Percentiles rank a stretch among this genome's conserved stretches.
Evolutionary conservation across 441 rosid genomes (phyloP).

Genomic region (Pelargonium australe): DNA sequence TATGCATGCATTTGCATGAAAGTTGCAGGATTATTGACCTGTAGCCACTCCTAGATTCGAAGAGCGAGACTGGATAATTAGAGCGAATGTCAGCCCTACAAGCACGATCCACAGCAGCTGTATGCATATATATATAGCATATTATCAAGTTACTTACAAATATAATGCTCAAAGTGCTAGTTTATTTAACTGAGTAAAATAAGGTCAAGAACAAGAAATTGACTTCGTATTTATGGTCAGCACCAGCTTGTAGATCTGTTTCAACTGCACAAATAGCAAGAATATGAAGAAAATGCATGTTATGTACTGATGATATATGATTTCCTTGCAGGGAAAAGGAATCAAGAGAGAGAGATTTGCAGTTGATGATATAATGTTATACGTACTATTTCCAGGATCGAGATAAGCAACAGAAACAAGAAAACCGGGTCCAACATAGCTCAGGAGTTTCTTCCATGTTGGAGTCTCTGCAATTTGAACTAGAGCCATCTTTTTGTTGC

Average conservation of each 20-base stretch:
- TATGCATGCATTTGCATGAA: neutral
- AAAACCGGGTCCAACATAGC: slow-evolving; percentile 87
- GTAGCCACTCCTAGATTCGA: slow-evolving; percentile 96
- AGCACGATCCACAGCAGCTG: slow-evolving; percentile 94
- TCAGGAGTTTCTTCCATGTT: neutral
- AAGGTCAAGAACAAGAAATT: slow-evolving; percentile 7
- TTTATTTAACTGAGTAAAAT: too few relatives aligned
- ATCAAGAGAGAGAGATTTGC: neutral
- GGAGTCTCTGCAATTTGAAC: neutral
- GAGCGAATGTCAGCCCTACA: slow-evolving; percentile 86
- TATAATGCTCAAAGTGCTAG: neutral
- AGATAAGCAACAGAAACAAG: slow-evolving; percentile 91
- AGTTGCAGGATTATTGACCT: slow-evolving; percentile 25
- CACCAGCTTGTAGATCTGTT: slow-evolving; percentile 93
- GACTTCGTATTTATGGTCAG: slow-evolving; percentile 76
- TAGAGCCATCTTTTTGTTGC: neutral
- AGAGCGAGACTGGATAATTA: slow-evolving; percentile 79
- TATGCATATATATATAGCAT: slow-evolving; percentile 10
- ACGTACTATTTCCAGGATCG: slow-evolving; percentile 95
- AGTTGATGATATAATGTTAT: neutral
- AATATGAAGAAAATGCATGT: slow-evolving; percentile 10
- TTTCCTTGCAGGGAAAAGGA: neutral
- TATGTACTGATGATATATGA: neutral
- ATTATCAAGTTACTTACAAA: neutral
- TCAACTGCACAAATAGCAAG: slow-evolving; percentile 54